These are phyloP conservation scores for Talaromyces borbonicus DNA, from an alignment of 495 filamentous ascomycete species.

Conservation along the genomic window DNA sequence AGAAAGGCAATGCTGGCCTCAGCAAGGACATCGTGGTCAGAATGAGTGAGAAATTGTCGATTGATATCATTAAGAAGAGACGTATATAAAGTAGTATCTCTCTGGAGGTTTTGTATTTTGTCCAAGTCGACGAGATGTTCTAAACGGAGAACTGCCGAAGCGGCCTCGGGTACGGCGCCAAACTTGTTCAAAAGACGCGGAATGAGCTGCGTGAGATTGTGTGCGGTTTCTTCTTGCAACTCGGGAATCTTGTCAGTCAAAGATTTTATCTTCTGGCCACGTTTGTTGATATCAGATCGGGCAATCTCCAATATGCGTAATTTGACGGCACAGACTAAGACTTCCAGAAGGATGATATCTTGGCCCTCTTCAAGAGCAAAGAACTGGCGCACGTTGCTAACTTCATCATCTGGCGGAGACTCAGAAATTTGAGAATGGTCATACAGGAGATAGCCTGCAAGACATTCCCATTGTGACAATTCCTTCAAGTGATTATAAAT, in stretches of 20 bases:
- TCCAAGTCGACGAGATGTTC: slow-evolving; percentile 80
- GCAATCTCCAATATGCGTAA: slow-evolving; percentile 48
- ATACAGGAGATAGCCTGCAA: slow-evolving; percentile 84
- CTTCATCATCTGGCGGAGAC: slow-evolving; percentile 42
- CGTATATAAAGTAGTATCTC: slow-evolving; percentile 71
- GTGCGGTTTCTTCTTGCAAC: slow-evolving; percentile 61
- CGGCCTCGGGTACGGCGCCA: slow-evolving; percentile 76
- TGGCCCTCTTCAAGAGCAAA: slow-evolving; percentile 69
- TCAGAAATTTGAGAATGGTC: slow-evolving; percentile 61
- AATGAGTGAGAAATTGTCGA: slow-evolving; percentile 85
- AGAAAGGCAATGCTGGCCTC: slow-evolving; percentile 75
- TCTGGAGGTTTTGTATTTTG: slow-evolving; percentile 79
- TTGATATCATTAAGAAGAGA: slow-evolving; percentile 86
- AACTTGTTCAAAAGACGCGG: slow-evolving; percentile 79
- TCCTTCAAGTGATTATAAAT: slow-evolving; percentile 74
- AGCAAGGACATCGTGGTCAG: slow-evolving; percentile 71
- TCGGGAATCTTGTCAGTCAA: slow-evolving; percentile 50
- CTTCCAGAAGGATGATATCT: slow-evolving; percentile 75
- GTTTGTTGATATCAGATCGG: slow-evolving; percentile 46
- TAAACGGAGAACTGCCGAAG: slow-evolving; percentile 75
- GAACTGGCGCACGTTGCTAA: slow-evolving; percentile 47
- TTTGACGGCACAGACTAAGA: slow-evolving; percentile 72
- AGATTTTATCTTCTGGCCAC: slow-evolving; percentile 53
- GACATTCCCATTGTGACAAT: slow-evolving; percentile 73
- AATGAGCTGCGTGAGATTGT: slow-evolving; percentile 64